Evolutionary conservation across 179 eudicot genomes (phyloP).

Genomic region (Silene coronaria): DNA sequence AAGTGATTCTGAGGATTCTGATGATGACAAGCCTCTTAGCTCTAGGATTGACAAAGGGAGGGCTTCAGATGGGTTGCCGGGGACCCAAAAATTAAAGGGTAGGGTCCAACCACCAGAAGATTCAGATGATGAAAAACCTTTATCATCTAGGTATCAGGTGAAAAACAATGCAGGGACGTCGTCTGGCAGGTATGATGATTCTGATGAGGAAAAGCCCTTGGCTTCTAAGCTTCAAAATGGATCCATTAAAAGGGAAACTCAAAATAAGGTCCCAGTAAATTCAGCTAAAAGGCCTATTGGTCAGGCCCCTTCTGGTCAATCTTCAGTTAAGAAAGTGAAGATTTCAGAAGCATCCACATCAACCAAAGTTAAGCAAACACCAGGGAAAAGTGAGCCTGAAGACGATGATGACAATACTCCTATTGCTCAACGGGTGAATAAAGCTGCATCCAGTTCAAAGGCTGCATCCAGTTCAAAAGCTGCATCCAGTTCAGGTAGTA

Average conservation of each 20-base stretch:
- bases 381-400: constrained; percentile 44
- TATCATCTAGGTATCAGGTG: constrained; percentile 42
- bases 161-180: constrained; percentile 39
- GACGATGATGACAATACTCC: constrained; percentile 73
- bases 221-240: constrained; percentile 68
- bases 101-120: constrained; percentile 24
- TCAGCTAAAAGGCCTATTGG: constrained; percentile 61
- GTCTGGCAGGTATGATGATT: constrained; percentile 37
- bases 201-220: constrained; percentile 56
- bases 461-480: constrained; percentile 36
- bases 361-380: constrained; percentile 36
- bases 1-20: constrained; percentile 64
- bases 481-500: constrained; percentile 36
- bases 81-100: constrained; percentile 21
- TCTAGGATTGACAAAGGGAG: constrained; percentile 38
- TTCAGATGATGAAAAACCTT: constrained; percentile 63
- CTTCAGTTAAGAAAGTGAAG: constrained; percentile 58
- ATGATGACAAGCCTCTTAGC: constrained; percentile 80
- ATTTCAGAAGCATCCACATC: constrained; percentile 44
- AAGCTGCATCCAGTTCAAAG: constrained; percentile 32
- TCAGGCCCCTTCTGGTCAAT: constrained; percentile 39
- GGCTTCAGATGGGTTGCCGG: constrained; percentile 21
- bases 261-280: constrained; percentile 29
- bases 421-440: constrained; percentile 65
- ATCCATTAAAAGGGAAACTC: constrained; percentile 38